Conservation (phyloP, 352 stramenopile species). For the Peronospora destructor region DNA sequence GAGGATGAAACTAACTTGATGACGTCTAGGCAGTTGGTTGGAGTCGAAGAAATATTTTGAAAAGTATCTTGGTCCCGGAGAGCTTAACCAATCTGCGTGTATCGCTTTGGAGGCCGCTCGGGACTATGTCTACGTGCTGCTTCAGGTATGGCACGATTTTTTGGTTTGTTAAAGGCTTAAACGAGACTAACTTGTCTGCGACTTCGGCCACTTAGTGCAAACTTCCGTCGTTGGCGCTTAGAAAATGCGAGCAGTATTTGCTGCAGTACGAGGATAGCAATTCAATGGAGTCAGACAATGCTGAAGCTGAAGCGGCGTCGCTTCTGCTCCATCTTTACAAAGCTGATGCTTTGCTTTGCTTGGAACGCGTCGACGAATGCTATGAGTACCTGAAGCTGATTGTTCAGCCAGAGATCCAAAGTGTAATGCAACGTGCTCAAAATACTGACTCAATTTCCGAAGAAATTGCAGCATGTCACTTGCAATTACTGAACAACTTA, state of each 20-base stretch:
- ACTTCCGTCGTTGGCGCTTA: slow-evolving; percentile 39
- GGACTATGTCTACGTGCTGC: slow-evolving; percentile 58
- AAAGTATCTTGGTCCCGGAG: slow-evolving; percentile 9
- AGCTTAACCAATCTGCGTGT: background rate
- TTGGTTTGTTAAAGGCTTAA: background rate
- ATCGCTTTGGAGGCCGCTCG: slow-evolving; percentile 9
- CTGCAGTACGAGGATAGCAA: background rate
- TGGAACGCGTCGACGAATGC: slow-evolving; percentile 65
- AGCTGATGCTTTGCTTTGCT: slow-evolving; percentile 65
- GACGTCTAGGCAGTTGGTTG: slow-evolving; percentile 28
- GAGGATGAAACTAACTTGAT: slow-evolving; percentile 5
- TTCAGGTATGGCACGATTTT: slow-evolving; percentile 36
- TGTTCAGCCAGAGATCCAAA: slow-evolving; percentile 29
- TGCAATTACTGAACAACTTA: slow-evolving; percentile 72
- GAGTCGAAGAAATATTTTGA: slow-evolving; percentile 42
- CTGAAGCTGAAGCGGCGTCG: background rate
- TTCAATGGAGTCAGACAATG: background rate
- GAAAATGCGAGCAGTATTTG: slow-evolving; percentile 36
- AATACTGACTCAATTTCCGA: background rate
- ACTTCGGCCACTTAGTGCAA: slow-evolving; percentile 31
- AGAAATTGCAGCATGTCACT: slow-evolving; percentile 40
- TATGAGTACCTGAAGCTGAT: slow-evolving; percentile 30
- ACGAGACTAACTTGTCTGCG: background rate
- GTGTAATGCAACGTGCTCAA: slow-evolving; percentile 1
- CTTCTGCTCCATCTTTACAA: slow-evolving; percentile 53